Evolutionary conservation across 1,284 basidiomycete genomes (phyloP).

Genomic region (Puccinia hordei): DNA sequence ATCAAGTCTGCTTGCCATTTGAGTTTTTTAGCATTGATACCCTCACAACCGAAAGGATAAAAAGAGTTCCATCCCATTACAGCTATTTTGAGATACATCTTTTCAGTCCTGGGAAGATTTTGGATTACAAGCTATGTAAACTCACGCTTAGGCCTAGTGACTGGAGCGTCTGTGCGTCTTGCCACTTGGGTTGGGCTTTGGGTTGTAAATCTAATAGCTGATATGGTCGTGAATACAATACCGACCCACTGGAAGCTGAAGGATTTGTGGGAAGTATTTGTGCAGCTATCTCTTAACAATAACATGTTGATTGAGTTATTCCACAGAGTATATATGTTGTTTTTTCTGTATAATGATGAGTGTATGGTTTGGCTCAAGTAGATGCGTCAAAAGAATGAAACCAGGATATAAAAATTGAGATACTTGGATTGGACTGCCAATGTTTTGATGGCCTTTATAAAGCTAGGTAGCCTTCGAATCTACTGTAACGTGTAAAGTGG

Average conservation of each 20-base stretch:
- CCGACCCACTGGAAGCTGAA: no score
- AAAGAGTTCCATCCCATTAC: slow-evolving; percentile 32
- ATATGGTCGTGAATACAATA: not conserved
- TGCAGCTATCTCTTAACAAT: not conserved
- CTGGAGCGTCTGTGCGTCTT: not conserved
- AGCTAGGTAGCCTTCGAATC: no score
- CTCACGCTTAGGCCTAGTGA: not conserved
- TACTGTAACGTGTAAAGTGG: no score
- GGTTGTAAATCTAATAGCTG: not conserved
- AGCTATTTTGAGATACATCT: not conserved
- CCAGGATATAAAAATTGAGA: no score
- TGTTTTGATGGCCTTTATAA: no score
- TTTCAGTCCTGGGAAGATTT: not conserved
- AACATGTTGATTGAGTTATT: not conserved
- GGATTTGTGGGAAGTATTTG: not conserved
- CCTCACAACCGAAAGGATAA: not conserved
- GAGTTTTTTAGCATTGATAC: not conserved
- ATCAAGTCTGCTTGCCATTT: slow-evolving; percentile 1
- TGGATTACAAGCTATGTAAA: not conserved
- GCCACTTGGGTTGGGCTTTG: not conserved
- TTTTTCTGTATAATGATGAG: not conserved
- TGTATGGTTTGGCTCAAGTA: not conserved
- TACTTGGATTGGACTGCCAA: no score
- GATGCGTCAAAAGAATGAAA: no score
- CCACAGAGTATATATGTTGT: not conserved